phyloP scores from a whole-genome alignment of 148 eudicot species.

The Vaccinium darrowii region DNA sequence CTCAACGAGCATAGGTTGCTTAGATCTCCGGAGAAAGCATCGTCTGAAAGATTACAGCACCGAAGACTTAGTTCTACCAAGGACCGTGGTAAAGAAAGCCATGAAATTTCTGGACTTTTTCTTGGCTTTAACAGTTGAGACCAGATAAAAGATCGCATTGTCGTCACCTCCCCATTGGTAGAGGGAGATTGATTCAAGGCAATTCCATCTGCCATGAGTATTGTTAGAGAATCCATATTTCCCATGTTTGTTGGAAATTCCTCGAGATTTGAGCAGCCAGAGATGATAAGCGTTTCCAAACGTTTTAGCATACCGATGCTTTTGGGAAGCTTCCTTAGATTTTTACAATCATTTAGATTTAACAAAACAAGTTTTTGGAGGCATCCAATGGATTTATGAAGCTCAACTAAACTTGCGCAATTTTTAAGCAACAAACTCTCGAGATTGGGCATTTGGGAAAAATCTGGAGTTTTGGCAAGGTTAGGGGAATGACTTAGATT shows the following conservation, averaged over 20 bases:
- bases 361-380: background rate
- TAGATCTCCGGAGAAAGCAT: no score
- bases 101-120: no score
- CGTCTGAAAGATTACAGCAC: no score
- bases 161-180: background rate
- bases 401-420: background rate
- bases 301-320: background rate
- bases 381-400: background rate
- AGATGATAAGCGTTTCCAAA: background rate
- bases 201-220: background rate
- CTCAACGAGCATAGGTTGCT: background rate
- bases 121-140: no score
- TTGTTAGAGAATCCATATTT: background rate
- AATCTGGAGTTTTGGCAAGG: no score
- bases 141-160: background rate
- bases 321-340: background rate
- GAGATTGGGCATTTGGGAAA: no score
- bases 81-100: no score
- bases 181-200: background rate
- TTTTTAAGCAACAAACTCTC: background rate
- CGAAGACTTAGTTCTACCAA: no score
- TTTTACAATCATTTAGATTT: background rate
- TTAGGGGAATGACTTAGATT: no score
- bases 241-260: background rate
- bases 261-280: constrained; percentile 5